phyloP scores from a whole-genome alignment of 306 rosid species.

The Senna siamea region DNA sequence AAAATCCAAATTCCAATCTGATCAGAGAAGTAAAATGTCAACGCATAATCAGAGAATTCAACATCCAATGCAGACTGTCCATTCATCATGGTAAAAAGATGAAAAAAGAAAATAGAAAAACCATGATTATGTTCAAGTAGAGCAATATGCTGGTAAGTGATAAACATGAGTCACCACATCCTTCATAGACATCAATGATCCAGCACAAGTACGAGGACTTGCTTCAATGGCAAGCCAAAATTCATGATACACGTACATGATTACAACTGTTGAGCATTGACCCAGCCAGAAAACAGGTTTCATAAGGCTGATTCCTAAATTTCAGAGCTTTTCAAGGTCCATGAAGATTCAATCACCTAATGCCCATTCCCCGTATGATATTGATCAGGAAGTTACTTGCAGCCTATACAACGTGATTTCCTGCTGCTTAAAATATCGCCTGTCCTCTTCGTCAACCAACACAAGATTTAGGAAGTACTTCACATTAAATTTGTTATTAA shows the following conservation, averaged over 20 bases:
- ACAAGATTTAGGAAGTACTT: constrained; percentile 96
- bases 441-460: constrained; percentile 94
- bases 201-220: too few relatives aligned
- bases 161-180: too few relatives aligned
- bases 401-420: constrained; percentile 95
- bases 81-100: not conserved
- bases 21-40: too few relatives aligned
- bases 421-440: constrained; percentile 99
- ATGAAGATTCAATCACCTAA: constrained; percentile 30
- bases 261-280: too few relatives aligned
- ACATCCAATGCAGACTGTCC: not conserved
- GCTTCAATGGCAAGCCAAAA: too few relatives aligned
- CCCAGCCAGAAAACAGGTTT: not conserved
- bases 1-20: not conserved
- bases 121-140: not conserved
- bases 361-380: constrained; percentile 28
- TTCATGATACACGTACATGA: too few relatives aligned
- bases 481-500: constrained; percentile 96
- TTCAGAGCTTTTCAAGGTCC: constrained; percentile 50
- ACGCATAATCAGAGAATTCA: not conserved
- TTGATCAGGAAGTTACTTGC: constrained; percentile 67
- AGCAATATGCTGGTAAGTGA: too few relatives aligned
- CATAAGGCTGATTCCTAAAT: constrained; percentile 36
- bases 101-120: too few relatives aligned
- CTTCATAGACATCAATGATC: too few relatives aligned